Base-by-base conservation (phyloP, 2,329 filamentous ascomycete species). In the Diaporthe citri region DNA sequence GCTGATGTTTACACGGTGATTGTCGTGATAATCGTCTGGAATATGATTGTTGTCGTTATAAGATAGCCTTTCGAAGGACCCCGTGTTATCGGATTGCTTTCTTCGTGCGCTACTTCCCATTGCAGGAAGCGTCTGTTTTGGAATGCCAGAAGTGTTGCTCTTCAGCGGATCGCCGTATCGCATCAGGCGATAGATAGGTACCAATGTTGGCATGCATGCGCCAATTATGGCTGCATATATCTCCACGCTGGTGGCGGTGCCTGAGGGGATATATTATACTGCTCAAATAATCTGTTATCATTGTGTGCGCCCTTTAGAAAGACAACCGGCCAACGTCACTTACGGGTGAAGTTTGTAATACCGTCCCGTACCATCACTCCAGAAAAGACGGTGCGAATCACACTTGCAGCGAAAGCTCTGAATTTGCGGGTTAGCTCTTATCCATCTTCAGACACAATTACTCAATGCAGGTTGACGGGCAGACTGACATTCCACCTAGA, bases 201-300 rank as follows among this genome's bases (percentile, higher is more conserved):
- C 48, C 25, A 78, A 46, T 22, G 71, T 72, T 1, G 76, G 77
- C 4, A 78, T 67, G 70, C 77, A 78, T 13, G 77, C 74, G 41
- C 77, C 77, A 7, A 77, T 78, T 64, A 79, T 72, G 28, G 73
- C 75, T 10, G 74, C 72, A 59, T 78, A 78, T n/a, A 78, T 72
- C 48, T 79, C 77, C 31, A 76, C 52, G 4, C 75, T 64, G 3
- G 74, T 76, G 17, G 76, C 70, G 9, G 9, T 34, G 17, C 36
- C 28, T 25, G 59, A 13, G 6, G 60, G 4, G 31, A 31, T 17
- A 17, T 36, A 62, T 46, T 59, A 20, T 28, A 52, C 70, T 72
- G 39, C 1, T 48, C 22, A 31, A 13, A n/a, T 60, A 20, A 71
- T 41, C 51, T 39, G 36, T 39, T 39, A 39, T 39, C 36, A 39